A percentile compares a stretch with the other conserved stretches of the same genome.
Conservation (phyloP, 1,139 yeast species). For the Kurtzmaniella quercitrusa region DNA sequence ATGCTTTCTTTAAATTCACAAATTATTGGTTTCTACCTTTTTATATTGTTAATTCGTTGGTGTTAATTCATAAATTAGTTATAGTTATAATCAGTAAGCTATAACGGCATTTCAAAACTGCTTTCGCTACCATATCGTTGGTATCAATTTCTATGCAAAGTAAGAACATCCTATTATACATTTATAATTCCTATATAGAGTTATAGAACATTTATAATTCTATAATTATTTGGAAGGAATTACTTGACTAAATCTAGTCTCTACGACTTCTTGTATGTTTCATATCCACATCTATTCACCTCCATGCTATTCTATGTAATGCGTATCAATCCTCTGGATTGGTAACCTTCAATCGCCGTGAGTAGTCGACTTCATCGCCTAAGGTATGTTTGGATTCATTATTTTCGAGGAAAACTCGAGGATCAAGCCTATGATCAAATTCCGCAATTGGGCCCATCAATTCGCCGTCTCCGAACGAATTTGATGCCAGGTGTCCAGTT, state of each 20-base stretch:
- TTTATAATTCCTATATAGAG: too few species aligned
- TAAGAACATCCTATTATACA: too few species aligned
- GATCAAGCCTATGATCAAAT: constrained; percentile 68
- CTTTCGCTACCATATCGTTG: too few species aligned
- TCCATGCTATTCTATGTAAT: neutral
- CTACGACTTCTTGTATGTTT: neutral
- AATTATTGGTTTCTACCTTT: too few species aligned
- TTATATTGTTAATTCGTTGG: too few species aligned
- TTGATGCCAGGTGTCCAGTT: constrained; percentile 11
- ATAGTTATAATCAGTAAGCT: too few species aligned
- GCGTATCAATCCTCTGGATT: constrained; percentile 43
- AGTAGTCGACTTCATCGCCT: constrained; percentile 72
- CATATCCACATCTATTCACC: neutral
- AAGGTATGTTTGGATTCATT: constrained; percentile 58
- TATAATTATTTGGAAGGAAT: too few species aligned
- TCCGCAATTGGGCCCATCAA: constrained; percentile 46
- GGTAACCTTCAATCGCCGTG: constrained; percentile 65
- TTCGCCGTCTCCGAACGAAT: constrained; percentile 9
- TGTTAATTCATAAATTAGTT: too few species aligned
- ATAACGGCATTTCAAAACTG: too few species aligned
- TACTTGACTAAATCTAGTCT: neutral
- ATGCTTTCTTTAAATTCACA: too few species aligned
- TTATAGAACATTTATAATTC: too few species aligned
- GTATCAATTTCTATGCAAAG: too few species aligned
- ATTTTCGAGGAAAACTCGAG: constrained; percentile 57